phyloP scores from a whole-genome alignment of 2,329 filamentous ascomycete genomes.

The Alternaria angustiovoidea region DNA sequence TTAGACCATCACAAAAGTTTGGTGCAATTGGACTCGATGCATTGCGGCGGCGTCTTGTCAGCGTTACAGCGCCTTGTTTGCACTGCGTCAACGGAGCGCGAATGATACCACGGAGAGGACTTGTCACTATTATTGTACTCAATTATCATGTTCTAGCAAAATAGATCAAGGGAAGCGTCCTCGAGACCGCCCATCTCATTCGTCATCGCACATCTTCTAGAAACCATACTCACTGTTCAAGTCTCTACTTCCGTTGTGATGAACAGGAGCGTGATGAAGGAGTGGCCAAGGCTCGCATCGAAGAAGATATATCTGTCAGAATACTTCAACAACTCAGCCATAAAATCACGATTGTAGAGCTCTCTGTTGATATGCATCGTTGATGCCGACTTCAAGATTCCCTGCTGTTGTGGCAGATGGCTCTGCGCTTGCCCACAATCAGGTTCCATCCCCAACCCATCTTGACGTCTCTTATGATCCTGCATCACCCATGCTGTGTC shows the following conservation, averaged over 20 bases:
- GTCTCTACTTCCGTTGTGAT: not conserved
- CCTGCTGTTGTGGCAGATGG: too few species aligned
- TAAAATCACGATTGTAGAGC: not conserved
- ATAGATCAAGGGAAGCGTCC: slow-evolving; percentile 26
- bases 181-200: slow-evolving; percentile 7
- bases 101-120: slow-evolving; percentile 33
- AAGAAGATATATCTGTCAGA: too few species aligned
- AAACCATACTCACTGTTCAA: slow-evolving; percentile 10
- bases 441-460: not conserved
- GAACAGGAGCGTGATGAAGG: too few species aligned
- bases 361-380: not conserved
- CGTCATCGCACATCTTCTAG: not conserved
- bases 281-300: too few species aligned
- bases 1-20: not conserved
- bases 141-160: slow-evolving; percentile 26
- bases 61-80: slow-evolving; percentile 19
- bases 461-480: not conserved
- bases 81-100: slow-evolving; percentile 18
- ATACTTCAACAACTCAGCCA: too few species aligned
- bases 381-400: too few species aligned
- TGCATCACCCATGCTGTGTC: not conserved
- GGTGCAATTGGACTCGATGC: not conserved
- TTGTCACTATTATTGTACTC: slow-evolving; percentile 31
- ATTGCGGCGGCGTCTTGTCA: slow-evolving; percentile 3
- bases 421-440: not conserved